Evolutionary conservation across 164 flowering plant species (phyloP).

Genomic region (Macadamia tetraphylla): DNA sequence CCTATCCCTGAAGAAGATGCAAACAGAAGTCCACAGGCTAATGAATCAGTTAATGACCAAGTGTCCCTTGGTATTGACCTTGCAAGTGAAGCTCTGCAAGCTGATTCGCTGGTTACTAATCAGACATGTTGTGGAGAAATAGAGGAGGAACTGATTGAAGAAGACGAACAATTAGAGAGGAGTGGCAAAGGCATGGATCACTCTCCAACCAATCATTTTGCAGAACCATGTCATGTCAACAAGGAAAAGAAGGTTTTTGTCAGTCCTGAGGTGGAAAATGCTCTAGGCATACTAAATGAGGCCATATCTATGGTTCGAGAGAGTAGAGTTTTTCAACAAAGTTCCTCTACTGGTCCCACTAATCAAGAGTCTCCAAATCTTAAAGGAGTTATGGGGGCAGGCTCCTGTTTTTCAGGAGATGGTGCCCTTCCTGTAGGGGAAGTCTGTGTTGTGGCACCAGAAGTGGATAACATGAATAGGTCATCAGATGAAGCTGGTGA

Average conservation of each 20-base stretch:
- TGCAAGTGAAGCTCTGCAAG: slow-evolving; percentile 9
- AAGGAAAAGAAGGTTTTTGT: slow-evolving; percentile 24
- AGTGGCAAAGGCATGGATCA: background rate
- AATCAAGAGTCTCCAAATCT: slow-evolving; percentile 12
- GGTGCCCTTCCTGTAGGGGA: background rate
- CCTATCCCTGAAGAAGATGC: slow-evolving; percentile 14
- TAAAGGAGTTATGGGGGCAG: slow-evolving; percentile 13
- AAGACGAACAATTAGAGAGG: slow-evolving; percentile 6
- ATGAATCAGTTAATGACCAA: slow-evolving; percentile 6
- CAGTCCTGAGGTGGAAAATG: slow-evolving; percentile 63
- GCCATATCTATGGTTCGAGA: slow-evolving; percentile 43
- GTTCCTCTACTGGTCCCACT: slow-evolving; percentile 10
- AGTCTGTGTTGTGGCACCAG: slow-evolving; percentile 13
- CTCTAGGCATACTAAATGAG: slow-evolving; percentile 56
- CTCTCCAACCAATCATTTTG: slow-evolving; percentile 5
- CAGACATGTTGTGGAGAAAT: slow-evolving; percentile 33
- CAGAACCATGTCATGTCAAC: slow-evolving; percentile 9
- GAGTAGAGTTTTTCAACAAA: slow-evolving; percentile 19
- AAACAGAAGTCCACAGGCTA: slow-evolving; percentile 5
- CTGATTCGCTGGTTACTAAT: slow-evolving; percentile 4
- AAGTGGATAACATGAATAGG: slow-evolving; percentile 17
- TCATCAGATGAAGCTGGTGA: slow-evolving; percentile 21
- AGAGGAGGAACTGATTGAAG: slow-evolving; percentile 41
- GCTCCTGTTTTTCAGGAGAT: slow-evolving; percentile 16
- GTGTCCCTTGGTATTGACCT: slow-evolving; percentile 1